Evolutionary conservation across 2,329 filamentous ascomycete genomes (phyloP), one percentile per base, ranked within the genome.

Genomic region (Fusarium decemcellulare): DNA sequence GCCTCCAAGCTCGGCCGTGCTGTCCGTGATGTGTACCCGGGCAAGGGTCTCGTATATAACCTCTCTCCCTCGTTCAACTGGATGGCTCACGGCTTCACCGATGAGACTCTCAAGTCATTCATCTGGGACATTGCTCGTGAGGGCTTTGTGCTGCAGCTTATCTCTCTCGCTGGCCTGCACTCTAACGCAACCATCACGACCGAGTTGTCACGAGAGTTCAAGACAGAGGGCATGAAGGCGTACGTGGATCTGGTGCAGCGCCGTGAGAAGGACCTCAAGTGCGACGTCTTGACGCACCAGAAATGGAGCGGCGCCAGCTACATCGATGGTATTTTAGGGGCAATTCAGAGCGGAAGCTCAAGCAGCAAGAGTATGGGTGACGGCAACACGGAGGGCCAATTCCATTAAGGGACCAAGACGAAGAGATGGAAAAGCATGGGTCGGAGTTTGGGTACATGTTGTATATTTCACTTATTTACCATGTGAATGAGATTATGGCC

Each of bases 31-130:
- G 84, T 82, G 5, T 85, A 89, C 74, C 93, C 94, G 0, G 90
- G 89, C 65, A 98, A 98, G 87, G 92, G 93, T 37, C 88, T 99
- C 27, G 95, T 98, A 0, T 99, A 99, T 84, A 99, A 99, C 83
- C 88, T 99, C 2, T 95, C 92, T 6, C 96, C 96, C 1, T 97
- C 93, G 9, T 99, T 99, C 87, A 98, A 99, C 86, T 99, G 96
- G 96, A 96, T 97, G 90, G 90, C 90, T 11, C 95, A 98, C 78
- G 96, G 95, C 32, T 99, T 98, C 82, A 91, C 88, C 4, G 90
- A 94, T 68, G 90, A 90, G 65, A 91, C 92, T 7, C 87, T 99
- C 59, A 94, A 92, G 82, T 94, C 89, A 7, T 99, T 99, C 80
- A 93, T 99, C 74, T 98, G 95, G 95, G 95, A 98, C 79, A 90